These are phyloP conservation scores for Botrytis byssoidea DNA, from an alignment of 2,329 filamentous ascomycete species.

Conservation along the genomic window DNA sequence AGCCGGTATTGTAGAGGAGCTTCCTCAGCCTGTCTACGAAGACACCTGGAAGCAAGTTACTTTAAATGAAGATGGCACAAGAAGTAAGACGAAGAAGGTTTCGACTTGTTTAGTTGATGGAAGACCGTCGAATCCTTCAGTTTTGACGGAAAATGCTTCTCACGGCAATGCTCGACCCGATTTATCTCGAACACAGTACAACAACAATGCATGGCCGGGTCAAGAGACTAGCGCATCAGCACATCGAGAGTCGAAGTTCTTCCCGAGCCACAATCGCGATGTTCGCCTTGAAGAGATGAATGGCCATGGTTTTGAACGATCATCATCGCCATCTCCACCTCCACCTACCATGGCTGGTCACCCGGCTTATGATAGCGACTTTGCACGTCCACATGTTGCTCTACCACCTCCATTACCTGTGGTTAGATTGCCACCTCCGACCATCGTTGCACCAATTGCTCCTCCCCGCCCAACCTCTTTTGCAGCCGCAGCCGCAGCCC, in stretches of 20 bases:
- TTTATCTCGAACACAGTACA: slow-evolving; percentile 32
- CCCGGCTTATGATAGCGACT: slow-evolving; percentile 69
- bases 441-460: slow-evolving; percentile 44
- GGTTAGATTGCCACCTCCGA: slow-evolving; percentile 68
- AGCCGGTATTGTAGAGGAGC: slow-evolving; percentile 29
- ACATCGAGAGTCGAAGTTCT: slow-evolving; percentile 58
- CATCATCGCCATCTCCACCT: slow-evolving; percentile 63
- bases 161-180: slow-evolving; percentile 23
- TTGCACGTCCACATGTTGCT: slow-evolving; percentile 63
- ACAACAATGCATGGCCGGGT: slow-evolving; percentile 35
- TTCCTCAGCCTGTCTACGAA: slow-evolving; percentile 30
- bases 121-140: slow-evolving; percentile 22
- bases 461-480: slow-evolving; percentile 48
- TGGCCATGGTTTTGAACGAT: slow-evolving; percentile 40
- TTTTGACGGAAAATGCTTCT: slow-evolving; percentile 28
- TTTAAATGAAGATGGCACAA: slow-evolving; percentile 36
- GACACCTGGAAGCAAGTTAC: slow-evolving; percentile 38
- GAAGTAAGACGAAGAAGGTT: slow-evolving; percentile 31
- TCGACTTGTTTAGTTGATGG: slow-evolving; percentile 29
- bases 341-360: slow-evolving; percentile 69
- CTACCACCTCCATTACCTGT: slow-evolving; percentile 69
- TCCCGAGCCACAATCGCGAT: slow-evolving; percentile 50
- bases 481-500: slow-evolving; percentile 43
- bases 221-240: slow-evolving; percentile 41
- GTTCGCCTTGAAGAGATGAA: slow-evolving; percentile 43